Evolutionary conservation across 305 asterid species (phyloP).

Genomic region (Lippia alba): DNA sequence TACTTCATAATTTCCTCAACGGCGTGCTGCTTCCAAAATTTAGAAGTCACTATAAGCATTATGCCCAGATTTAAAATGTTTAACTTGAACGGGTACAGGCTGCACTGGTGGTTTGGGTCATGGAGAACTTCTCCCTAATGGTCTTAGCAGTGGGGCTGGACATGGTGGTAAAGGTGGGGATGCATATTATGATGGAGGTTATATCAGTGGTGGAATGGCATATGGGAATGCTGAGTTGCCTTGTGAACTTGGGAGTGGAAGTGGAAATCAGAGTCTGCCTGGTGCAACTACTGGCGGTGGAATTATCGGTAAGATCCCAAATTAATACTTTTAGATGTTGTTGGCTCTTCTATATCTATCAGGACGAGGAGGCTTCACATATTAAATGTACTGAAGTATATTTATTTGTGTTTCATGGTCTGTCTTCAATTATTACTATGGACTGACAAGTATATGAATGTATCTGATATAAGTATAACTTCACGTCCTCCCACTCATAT

Average conservation of each 20-base stretch:
- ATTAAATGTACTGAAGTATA: slow-evolving; percentile 15
- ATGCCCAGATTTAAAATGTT: slow-evolving; percentile 33
- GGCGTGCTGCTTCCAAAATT: slow-evolving; percentile 17
- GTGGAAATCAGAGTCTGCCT: slow-evolving; percentile 72
- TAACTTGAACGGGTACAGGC: slow-evolving; percentile 58
- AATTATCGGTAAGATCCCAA: slow-evolving; percentile 61
- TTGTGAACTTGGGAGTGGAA: slow-evolving; percentile 95
- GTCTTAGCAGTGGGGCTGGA: slow-evolving; percentile 89
- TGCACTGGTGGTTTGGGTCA: slow-evolving; percentile 83
- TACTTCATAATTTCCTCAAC: slow-evolving; percentile 9
- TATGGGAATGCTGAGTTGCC: slow-evolving; percentile 81
- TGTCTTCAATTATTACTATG: background rate
- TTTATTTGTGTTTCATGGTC: slow-evolving; percentile 18
- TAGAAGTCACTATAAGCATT: slow-evolving; percentile 3
- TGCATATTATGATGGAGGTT: slow-evolving; percentile 66
- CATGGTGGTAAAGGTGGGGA: slow-evolving; percentile 97
- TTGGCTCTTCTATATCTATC: slow-evolving; percentile 1
- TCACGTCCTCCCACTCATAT: too few species aligned
- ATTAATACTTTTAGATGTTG: slow-evolving; percentile 25
- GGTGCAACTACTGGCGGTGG: slow-evolving; percentile 88
- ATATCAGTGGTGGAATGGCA: slow-evolving; percentile 65
- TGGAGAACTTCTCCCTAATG: slow-evolving; percentile 70
- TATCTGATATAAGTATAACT: slow-evolving; percentile 3
- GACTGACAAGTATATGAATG: slow-evolving; percentile 20
- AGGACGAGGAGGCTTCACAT: slow-evolving; percentile 23